Evolutionary conservation across 2,329 filamentous ascomycete species (phyloP).

Genomic region (Elsinoe fawcettii): DNA sequence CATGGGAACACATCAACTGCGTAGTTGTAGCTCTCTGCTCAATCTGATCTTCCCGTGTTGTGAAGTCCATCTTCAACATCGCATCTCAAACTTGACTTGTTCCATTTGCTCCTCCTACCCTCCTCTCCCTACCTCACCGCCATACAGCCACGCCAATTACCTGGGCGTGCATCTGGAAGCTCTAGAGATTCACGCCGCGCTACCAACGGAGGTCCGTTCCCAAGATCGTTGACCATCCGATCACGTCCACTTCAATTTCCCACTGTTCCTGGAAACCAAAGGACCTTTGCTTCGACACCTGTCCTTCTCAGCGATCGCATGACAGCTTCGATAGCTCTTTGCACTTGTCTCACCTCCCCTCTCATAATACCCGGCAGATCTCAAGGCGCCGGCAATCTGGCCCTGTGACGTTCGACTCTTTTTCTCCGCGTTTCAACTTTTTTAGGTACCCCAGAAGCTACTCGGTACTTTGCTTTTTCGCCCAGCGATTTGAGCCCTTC

Average conservation of each 20-base stretch:
- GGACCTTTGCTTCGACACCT: not conserved
- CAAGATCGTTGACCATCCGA: conserved; percentile 4
- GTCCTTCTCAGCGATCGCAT: conserved; percentile 15
- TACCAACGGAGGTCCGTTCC: conserved; percentile 13
- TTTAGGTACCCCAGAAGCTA: conserved; percentile 15
- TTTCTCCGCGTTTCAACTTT: conserved; percentile 15
- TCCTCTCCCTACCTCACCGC: not conserved
- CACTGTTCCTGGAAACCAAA: not conserved
- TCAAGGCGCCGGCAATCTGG: not conserved
- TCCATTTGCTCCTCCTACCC: not conserved
- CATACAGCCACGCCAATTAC: not conserved
- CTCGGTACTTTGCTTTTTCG: conserved; percentile 7
- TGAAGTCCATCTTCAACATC: not conserved
- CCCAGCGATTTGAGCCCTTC: conserved; percentile 1
- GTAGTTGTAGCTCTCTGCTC: not conserved
- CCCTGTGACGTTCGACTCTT: conserved; percentile 14
- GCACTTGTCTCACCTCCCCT: not conserved
- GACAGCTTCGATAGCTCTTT: not conserved
- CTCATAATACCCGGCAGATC: not conserved
- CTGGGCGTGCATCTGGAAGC: not conserved
- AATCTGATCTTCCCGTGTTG: not conserved
- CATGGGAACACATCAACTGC: not conserved
- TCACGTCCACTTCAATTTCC: conserved; percentile 2
- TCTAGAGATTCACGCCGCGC: conserved; percentile 2
- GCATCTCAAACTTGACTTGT: not conserved